Percentiles rank a stretch among this genome's conserved stretches.
Evolutionary conservation across 2,329 filamentous ascomycete species (phyloP).

Genomic region (Calonectria hawksworthii): DNA sequence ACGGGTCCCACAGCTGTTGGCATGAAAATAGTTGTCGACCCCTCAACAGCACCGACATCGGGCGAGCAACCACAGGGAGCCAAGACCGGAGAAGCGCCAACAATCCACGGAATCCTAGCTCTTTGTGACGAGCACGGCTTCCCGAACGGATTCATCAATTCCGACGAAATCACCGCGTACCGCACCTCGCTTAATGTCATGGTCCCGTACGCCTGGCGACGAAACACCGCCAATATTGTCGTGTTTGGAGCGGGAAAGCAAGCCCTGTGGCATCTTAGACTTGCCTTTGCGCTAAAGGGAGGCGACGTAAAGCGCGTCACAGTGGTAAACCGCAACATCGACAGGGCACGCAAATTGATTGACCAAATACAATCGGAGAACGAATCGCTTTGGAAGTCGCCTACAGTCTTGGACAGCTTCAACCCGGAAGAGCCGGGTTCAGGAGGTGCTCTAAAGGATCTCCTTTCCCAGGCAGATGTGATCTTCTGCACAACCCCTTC

Average conservation of each 20-base stretch:
- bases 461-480: constrained; percentile 21
- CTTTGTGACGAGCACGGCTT: constrained; percentile 25
- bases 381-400: constrained; percentile 34
- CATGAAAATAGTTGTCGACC: constrained; percentile 42
- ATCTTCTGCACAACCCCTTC: constrained; percentile 40
- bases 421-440: constrained; percentile 8
- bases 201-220: constrained; percentile 66
- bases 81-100: neutral
- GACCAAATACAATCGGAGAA: constrained; percentile 30
- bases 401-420: constrained; percentile 16
- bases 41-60: constrained; percentile 16
- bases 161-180: constrained; percentile 66
- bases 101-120: constrained; percentile 31
- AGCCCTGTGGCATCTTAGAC: constrained; percentile 79
- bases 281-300: constrained; percentile 69
- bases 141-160: neutral
- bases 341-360: constrained; percentile 19
- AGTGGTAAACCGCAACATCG: constrained; percentile 47
- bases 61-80: neutral
- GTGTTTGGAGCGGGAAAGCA: constrained; percentile 80
- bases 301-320: constrained; percentile 44
- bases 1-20: constrained; percentile 37
- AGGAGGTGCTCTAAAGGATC: constrained; percentile 8
- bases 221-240: constrained; percentile 62
- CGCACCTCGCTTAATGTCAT: constrained; percentile 75